phyloP scores from a whole-genome alignment of 1,139 yeast species.

The Taphrina sp. region DNA sequence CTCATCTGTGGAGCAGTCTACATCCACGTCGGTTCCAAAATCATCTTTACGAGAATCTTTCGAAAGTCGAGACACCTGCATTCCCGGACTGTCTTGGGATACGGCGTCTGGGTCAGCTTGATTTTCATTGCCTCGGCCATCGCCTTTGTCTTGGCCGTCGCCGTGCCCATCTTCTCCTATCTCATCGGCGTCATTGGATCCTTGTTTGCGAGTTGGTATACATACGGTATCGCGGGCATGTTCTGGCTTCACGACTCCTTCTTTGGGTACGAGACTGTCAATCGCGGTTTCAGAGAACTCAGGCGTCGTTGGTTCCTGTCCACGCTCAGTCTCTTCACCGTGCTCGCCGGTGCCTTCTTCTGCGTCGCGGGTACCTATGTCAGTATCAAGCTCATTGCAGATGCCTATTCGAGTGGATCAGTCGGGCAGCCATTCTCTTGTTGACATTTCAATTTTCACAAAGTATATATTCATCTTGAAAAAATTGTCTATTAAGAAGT shows the following conservation, averaged over 20 bases:
- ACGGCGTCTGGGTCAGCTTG: neutral
- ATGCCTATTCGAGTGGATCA: neutral
- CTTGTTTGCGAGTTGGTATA: neutral
- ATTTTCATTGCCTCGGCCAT: neutral
- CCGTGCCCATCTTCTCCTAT: neutral
- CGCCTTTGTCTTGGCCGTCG: neutral
- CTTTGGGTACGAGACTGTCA: neutral
- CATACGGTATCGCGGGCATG: neutral
- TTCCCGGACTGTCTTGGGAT: neutral
- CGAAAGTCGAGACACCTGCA: neutral
- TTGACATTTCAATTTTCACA: neutral
- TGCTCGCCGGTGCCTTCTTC: neutral
- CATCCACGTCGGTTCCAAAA: neutral
- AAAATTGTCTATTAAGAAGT: too few relatives aligned
- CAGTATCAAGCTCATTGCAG: neutral
- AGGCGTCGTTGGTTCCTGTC: neutral
- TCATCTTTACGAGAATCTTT: neutral
- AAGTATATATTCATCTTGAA: too few relatives aligned
- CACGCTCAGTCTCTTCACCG: neutral
- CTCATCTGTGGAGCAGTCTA: neutral
- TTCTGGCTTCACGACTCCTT: neutral
- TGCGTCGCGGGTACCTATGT: neutral
- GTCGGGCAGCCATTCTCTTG: neutral
- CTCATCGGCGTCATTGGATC: neutral
- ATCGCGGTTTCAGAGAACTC: neutral